Conservation (phyloP, 164 flowering plant species). For the Vitis rotundifolia region DNA sequence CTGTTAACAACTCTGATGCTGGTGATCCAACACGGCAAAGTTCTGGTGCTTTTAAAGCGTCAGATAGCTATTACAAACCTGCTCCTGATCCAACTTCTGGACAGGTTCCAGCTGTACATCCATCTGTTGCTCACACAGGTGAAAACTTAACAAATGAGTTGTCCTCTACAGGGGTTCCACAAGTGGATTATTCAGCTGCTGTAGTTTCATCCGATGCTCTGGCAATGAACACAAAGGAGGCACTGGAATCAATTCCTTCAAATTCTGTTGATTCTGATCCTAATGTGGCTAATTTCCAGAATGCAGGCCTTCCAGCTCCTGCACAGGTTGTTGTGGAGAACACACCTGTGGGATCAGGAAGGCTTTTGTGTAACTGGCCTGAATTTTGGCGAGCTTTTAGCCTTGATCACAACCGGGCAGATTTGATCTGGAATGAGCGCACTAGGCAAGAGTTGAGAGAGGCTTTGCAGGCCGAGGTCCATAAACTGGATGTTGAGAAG, state of each 20-base stretch:
- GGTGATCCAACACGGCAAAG: slow-evolving; percentile 44
- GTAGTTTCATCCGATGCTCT: slow-evolving; percentile 35
- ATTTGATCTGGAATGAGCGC: slow-evolving; percentile 97
- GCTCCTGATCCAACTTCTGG: slow-evolving; percentile 39
- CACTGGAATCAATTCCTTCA: slow-evolving; percentile 43
- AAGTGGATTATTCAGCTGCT: slow-evolving; percentile 34
- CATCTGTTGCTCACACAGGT: slow-evolving; percentile 33
- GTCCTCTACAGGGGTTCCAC: slow-evolving; percentile 36
- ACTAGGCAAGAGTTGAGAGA: slow-evolving; percentile 91
- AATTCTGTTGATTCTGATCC: slow-evolving; percentile 46
- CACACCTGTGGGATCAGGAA: slow-evolving; percentile 92
- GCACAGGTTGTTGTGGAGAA: slow-evolving; percentile 96
- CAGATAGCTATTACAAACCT: slow-evolving; percentile 40
- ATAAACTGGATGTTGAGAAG: slow-evolving; percentile 88
- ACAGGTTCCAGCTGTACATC: slow-evolving; percentile 35
- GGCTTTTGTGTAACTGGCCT: slow-evolving; percentile 90
- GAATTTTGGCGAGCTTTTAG: slow-evolving; percentile 98
- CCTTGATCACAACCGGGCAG: slow-evolving; percentile 98
- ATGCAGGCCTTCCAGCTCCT: slow-evolving; percentile 75
- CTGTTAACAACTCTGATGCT: slow-evolving; percentile 46
- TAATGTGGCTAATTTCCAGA: slow-evolving; percentile 33
- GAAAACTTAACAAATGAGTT: slow-evolving; percentile 41
- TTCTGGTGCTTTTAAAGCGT: slow-evolving; percentile 31
- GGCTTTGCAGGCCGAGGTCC: slow-evolving; percentile 91
- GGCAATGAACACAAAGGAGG: slow-evolving; percentile 21